Base-by-base conservation (phyloP, 1,284 basidiomycete genomes). In the Melampsora medusae region DNA sequence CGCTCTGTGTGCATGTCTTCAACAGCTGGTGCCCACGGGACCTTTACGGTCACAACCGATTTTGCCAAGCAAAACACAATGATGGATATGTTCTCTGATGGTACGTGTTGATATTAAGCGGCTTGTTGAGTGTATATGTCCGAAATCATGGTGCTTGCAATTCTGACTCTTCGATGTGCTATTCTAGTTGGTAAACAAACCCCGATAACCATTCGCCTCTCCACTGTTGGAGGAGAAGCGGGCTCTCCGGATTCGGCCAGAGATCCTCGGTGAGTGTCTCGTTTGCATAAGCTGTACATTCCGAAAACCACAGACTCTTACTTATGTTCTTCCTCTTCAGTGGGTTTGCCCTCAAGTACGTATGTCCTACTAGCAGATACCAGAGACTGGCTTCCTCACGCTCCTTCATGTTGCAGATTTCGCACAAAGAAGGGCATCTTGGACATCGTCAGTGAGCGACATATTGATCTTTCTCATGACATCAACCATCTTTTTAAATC, bases 211-310 rank as follows among this genome's bases (percentile, higher is more conserved):
- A 78, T 80, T 22, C 83, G 85, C 56, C 83, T 85, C 81, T 85
- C 84, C 31, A 86, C 85, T 35, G 86, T 86, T 76, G 86, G 85
- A 46, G 85, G 94, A 74, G 93, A 95, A 84, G 86, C 86, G 49
- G 93, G 94, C 33, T 93, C 92, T 48, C 87, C 92, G 48, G 95
- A 97, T 82, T 91, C 91, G 17, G 92, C 91, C 67, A 90, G 93
- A 80, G 94, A 96, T 83, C 92, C 92, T 62, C 91, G 93, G 84
- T 53, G 16, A 10, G 14, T 22, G 10, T 66, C 38, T 66, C 38
- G 4, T 14, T 7, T n/a, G 25, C 53, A 56, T n/a, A 14, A 28
- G 4, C 14, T 35, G 35, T 35, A 9, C 6, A 35, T 35, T 35
- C 9, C 4, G 35, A 5, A 35, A 6, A 35, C 9, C 35, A 2